These are phyloP conservation scores for sweet orange (Citrus sinensis) DNA, from an alignment of 345 rosid species.

Conservation along the genomic window DNA sequence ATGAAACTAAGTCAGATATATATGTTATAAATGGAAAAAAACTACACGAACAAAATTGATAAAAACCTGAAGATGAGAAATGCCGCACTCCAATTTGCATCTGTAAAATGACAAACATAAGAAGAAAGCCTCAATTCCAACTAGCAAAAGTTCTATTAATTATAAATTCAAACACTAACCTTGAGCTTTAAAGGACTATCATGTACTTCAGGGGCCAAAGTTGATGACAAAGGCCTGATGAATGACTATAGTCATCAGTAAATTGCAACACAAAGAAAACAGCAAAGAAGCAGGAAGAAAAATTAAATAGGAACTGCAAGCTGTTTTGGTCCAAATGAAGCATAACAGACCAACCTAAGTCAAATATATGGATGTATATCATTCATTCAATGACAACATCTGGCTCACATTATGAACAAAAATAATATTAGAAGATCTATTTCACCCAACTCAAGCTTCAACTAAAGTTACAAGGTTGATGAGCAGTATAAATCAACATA, in stretches of 20 bases:
- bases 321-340: conserved; percentile 2
- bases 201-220: conserved; percentile 30
- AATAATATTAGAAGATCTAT: background rate
- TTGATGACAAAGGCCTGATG: conserved; percentile 46
- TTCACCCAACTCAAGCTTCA: background rate
- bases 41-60: conserved; percentile 7
- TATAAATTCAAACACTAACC: conserved; percentile 37
- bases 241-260: background rate
- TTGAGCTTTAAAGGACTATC: conserved; percentile 37
- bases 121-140: conserved; percentile 10
- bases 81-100: conserved; percentile 51
- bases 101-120: conserved; percentile 42
- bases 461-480: background rate
- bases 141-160: background rate
- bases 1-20: background rate
- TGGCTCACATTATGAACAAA: background rate
- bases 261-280: conserved; percentile 5
- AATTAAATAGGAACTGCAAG: conserved; percentile 5
- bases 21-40: background rate
- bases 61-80: conserved; percentile 79
- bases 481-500: background rate
- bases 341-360: conserved; percentile 4
- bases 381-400: background rate
- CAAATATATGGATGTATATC: background rate
- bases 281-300: background rate